Evolutionary conservation across 2,329 filamentous ascomycete species (phyloP).

Genomic region (Neoarthrinium moseri): DNA sequence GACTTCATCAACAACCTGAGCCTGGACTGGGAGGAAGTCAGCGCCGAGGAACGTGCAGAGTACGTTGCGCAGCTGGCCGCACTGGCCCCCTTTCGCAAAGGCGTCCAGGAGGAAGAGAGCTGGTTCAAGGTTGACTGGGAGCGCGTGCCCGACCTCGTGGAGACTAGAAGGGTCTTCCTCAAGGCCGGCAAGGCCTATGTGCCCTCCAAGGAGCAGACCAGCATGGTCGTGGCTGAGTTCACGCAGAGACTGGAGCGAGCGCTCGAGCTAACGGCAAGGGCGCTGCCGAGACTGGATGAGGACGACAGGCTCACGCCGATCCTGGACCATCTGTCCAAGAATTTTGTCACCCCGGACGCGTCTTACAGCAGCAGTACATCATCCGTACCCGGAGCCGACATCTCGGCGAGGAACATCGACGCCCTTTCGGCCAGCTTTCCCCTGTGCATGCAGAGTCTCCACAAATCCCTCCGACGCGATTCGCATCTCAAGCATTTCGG

Average conservation of each 20-base stretch:
- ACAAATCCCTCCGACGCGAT: constrained; percentile 81
- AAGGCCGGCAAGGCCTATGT: constrained; percentile 87
- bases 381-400: constrained; percentile 67
- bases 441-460: constrained; percentile 90
- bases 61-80: constrained; percentile 62
- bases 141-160: constrained; percentile 85
- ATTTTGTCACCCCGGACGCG: constrained; percentile 89
- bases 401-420: constrained; percentile 79
- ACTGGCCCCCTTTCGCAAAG: constrained; percentile 35
- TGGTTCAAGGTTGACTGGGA: constrained; percentile 99
- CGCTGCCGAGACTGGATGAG: constrained; percentile 88
- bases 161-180: constrained; percentile 73
- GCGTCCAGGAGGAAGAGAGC: constrained; percentile 67
- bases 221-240: constrained; percentile 88
- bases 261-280: constrained; percentile 87
- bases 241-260: constrained; percentile 74
- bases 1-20: constrained; percentile 75
- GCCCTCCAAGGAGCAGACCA: constrained; percentile 80
- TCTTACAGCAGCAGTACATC: constrained; percentile 68
- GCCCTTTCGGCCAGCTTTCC: constrained; percentile 79
- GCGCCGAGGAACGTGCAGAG: constrained; percentile 72
- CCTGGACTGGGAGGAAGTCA: constrained; percentile 81
- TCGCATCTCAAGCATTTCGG: constrained; percentile 91
- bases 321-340: constrained; percentile 81
- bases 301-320: constrained; percentile 80